Conservation (phyloP, 1,284 basidiomycete genomes). For the Fomitopsis schrenkii region DNA sequence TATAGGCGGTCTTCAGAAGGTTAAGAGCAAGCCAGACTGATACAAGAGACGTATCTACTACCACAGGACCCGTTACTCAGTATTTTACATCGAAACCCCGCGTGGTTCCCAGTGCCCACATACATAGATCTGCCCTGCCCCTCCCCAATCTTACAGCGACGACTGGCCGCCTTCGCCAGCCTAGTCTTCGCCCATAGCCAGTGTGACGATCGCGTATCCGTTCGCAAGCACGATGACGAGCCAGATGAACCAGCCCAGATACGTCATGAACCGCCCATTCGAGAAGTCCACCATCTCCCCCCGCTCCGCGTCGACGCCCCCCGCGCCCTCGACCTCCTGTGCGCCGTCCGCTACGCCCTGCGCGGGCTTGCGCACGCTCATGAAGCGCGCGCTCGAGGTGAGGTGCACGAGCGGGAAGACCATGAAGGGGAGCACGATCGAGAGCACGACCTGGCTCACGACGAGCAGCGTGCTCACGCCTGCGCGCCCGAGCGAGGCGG, state of each 20-base stretch:
- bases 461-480: slow-evolving; percentile 86
- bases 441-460: slow-evolving; percentile 84
- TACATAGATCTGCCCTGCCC: no score
- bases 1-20: not conserved
- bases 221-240: slow-evolving; percentile 66
- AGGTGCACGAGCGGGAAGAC: slow-evolving; percentile 77
- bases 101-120: no score
- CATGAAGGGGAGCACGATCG: slow-evolving; percentile 87
- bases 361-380: slow-evolving; percentile 49
- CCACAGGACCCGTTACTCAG: not conserved
- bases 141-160: not conserved
- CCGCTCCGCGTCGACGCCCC: slow-evolving; percentile 10
- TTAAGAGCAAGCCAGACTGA: not conserved
- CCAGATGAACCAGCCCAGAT: slow-evolving; percentile 61
- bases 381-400: slow-evolving; percentile 66
- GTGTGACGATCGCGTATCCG: slow-evolving; percentile 54
- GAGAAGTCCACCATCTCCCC: slow-evolving; percentile 56
- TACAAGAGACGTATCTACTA: not conserved
- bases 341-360: not conserved
- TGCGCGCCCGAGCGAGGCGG: slow-evolving; percentile 65
- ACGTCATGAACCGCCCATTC: slow-evolving; percentile 50
- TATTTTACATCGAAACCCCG: not conserved
- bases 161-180: not conserved
- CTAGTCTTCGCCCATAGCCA: slow-evolving; percentile 34
- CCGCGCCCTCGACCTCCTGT: not conserved